Evolutionary conservation across 2,329 filamentous ascomycete genomes (phyloP).

Genomic region (Paracorniculantispora psalliotae): DNA sequence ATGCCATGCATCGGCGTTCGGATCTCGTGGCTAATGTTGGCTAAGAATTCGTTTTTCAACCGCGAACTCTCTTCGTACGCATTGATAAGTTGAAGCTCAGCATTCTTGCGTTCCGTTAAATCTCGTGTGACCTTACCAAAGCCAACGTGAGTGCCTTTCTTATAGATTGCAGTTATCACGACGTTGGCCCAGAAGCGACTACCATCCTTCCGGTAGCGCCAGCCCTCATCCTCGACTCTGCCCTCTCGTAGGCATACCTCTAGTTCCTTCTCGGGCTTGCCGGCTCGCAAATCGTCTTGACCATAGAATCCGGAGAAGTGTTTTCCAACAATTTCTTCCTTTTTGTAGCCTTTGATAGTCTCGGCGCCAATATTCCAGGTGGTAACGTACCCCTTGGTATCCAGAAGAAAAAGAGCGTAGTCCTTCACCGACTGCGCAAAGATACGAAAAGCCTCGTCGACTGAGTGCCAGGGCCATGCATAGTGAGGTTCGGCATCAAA

Average conservation of each 20-base stretch:
- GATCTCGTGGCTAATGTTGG: slow-evolving; percentile 61
- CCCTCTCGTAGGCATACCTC: slow-evolving; percentile 49
- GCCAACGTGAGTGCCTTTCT: slow-evolving; percentile 47
- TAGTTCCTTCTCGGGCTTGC: slow-evolving; percentile 49
- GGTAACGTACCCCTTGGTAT: slow-evolving; percentile 47
- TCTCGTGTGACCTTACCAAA: slow-evolving; percentile 57
- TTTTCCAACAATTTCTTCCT: slow-evolving; percentile 50
- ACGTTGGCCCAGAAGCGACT: slow-evolving; percentile 57
- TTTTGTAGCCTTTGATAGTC: slow-evolving; percentile 50
- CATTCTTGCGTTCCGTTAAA: slow-evolving; percentile 49
- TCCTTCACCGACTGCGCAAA: slow-evolving; percentile 57
- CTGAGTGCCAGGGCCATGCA: slow-evolving; percentile 27
- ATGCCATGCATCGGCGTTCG: slow-evolving; percentile 62
- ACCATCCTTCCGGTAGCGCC: slow-evolving; percentile 56
- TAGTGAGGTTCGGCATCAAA: slow-evolving; percentile 16
- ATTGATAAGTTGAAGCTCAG: slow-evolving; percentile 49
- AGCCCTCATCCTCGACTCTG: slow-evolving; percentile 54
- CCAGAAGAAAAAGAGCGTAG: slow-evolving; percentile 59
- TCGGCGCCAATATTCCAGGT: slow-evolving; percentile 56
- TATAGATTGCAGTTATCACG: slow-evolving; percentile 52
- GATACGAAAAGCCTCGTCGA: slow-evolving; percentile 54
- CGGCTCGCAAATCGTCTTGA: slow-evolving; percentile 41
- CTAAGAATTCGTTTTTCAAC: slow-evolving; percentile 56
- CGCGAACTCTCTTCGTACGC: slow-evolving; percentile 60
- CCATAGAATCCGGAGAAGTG: slow-evolving; percentile 56